Percentiles rank a stretch among this genome's conserved stretches.
Conservation (phyloP, 2,329 filamentous ascomycete species). For the Clonostachys solani region DNA sequence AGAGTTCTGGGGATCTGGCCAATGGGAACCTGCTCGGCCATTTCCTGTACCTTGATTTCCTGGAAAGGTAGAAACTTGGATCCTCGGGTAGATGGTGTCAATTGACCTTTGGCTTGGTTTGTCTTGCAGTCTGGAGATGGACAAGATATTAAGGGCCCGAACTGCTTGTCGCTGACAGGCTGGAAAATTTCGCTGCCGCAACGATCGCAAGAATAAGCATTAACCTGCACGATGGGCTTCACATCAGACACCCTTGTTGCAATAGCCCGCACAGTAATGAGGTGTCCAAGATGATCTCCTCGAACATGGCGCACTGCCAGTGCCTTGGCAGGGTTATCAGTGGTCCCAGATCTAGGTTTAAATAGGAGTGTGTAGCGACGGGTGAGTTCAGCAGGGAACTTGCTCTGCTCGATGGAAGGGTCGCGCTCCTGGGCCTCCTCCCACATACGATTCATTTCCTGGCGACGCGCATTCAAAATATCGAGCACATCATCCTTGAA, state of each 20-base stretch:
- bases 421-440: constrained; percentile 65
- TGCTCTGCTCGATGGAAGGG: constrained; percentile 61
- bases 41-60: constrained; percentile 97
- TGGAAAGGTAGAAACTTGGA: constrained; percentile 98
- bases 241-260: constrained; percentile 95
- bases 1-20: constrained; percentile 93
- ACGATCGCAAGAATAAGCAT: constrained; percentile 94
- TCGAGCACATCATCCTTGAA: constrained; percentile 98
- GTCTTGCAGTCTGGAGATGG: constrained; percentile 84
- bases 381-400: constrained; percentile 89
- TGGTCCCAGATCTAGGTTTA: constrained; percentile 77
- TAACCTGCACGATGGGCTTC: constrained; percentile 95
- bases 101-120: constrained; percentile 89
- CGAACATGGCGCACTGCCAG: constrained; percentile 91
- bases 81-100: constrained; percentile 90
- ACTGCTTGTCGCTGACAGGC: constrained; percentile 86
- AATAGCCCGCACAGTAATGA: constrained; percentile 94
- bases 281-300: constrained; percentile 85
- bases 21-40: constrained; percentile 98
- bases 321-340: constrained; percentile 57
- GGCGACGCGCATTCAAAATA: constrained; percentile 90
- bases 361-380: constrained; percentile 94
- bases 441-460: constrained; percentile 75
- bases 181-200: constrained; percentile 98
- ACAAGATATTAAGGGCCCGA: constrained; percentile 80